phyloP scores from a whole-genome alignment of 169 alveolate genomes.

The Plasmodium falciparum region DNA sequence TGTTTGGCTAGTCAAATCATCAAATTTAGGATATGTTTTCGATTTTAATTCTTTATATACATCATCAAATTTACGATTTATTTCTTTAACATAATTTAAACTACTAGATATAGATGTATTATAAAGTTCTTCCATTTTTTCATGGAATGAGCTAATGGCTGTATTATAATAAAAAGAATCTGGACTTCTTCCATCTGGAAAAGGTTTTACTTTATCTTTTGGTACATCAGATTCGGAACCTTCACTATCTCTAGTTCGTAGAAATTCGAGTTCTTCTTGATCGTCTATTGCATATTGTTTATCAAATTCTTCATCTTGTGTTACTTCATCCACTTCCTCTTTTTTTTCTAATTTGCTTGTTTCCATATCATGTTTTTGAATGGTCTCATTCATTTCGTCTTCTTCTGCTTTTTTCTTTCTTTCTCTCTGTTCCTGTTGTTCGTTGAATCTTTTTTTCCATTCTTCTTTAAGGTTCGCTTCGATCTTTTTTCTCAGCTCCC shows the following conservation, averaged over 20 bases:
- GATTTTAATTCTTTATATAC: background rate
- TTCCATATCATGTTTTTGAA: conserved; percentile 38
- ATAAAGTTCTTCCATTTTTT: background rate
- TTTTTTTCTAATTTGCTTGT: conserved; percentile 39
- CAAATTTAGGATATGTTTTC: conserved; percentile 12
- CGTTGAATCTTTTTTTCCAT: background rate
- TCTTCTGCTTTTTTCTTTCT: conserved; percentile 11
- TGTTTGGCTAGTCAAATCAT: background rate
- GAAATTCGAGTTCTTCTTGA: conserved; percentile 1
- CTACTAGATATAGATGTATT: background rate
- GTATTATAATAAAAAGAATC: conserved; percentile 21
- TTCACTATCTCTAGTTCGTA: background rate
- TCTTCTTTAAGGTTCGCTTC: background rate
- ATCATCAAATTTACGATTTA: background rate
- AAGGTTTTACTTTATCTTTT: background rate
- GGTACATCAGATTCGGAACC: background rate
- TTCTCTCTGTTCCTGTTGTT: conserved; percentile 18
- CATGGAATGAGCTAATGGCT: background rate
- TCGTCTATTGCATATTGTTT: conserved; percentile 12
- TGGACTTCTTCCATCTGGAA: background rate
- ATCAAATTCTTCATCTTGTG: conserved; percentile 30
- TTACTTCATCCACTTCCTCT: conserved; percentile 18
- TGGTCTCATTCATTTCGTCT: conserved; percentile 18
- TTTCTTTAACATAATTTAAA: background rate
- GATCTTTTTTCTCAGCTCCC: background rate